Base-by-base conservation (phyloP, 2,329 filamentous ascomycete genomes). In the Beauveria caledonica region DNA sequence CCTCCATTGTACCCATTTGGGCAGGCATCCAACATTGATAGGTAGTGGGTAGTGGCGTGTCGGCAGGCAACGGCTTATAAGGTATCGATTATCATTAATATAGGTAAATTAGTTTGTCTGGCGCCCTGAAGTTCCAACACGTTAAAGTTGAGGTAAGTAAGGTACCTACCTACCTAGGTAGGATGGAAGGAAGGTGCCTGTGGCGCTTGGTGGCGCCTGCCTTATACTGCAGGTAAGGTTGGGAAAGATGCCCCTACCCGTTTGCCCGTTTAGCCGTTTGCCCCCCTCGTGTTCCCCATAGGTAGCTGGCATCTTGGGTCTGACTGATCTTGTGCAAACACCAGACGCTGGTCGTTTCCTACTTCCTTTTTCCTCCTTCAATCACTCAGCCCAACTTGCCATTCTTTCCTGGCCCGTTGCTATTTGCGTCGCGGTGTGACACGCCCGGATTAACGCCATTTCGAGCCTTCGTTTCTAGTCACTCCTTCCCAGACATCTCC, bases 371-470 rank as follows among this genome's bases (percentile, higher is more conserved):
- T 60, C 29, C 23, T 60, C 45, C 42, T 60, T 59, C 48, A 49
- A 56, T 50, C 45, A 57, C 33, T 46, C 52, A 62, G 19, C 39
- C 27, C 23, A 21, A 13, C 60, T 58, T 55, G 46, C 53, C 49
- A 58, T 46, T 17, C 44, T 59, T 25, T 40, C 29, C 58, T 53
- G 36, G 60, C 21, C 23, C 36, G 49, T 61, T 29, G 21, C 27
- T 33, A 17, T 49, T 25, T 57, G 74, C 72, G 65, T 74, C 39
- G 19, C n/a, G 29, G 39, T 39, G 48, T 59, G 19, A 36, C 15
- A 15, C 49, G 49, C 57, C 40, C 49, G 23, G 17, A 25, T 25
- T n/a, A 23, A 45, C 44, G 29, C 25, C 5, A 33, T 42, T n/a
- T 23, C 25, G 19, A 17, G 39, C 19, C 11, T 66, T 66, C 42